phyloP scores from a whole-genome alignment of 345 rosid genomes.

The Rhodamnia argentea region DNA sequence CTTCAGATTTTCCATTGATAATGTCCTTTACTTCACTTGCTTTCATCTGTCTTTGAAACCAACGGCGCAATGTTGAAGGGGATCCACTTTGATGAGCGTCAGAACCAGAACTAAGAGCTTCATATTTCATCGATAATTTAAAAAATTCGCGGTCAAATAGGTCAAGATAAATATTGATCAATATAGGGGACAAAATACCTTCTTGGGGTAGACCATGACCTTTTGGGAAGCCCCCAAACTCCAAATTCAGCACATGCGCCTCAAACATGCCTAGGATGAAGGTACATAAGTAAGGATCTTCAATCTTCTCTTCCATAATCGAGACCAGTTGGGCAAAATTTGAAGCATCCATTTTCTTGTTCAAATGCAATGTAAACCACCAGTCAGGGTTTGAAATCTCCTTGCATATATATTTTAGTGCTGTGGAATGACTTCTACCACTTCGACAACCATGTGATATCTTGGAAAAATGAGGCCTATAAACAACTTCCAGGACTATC shows the following conservation, averaged over 20 bases:
- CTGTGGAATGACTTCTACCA: slow-evolving; percentile 60
- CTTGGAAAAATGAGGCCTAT: slow-evolving; percentile 68
- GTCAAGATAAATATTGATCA: slow-evolving; percentile 80
- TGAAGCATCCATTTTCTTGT: slow-evolving; percentile 39
- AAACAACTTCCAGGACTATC: slow-evolving; percentile 66
- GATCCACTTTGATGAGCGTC: slow-evolving; percentile 10
- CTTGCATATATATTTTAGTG: slow-evolving; percentile 61
- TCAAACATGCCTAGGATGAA: slow-evolving; percentile 61
- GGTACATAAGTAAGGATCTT: slow-evolving; percentile 36
- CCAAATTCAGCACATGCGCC: slow-evolving; percentile 57
- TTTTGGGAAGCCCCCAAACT: slow-evolving; percentile 87
- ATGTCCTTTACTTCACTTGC: slow-evolving; percentile 12
- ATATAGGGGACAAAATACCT: slow-evolving; percentile 69
- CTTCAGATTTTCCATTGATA: slow-evolving; percentile 14
- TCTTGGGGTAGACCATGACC: slow-evolving; percentile 98
- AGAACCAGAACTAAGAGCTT: slow-evolving; percentile 42
- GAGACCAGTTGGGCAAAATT: slow-evolving; percentile 45
- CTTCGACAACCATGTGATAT: slow-evolving; percentile 91
- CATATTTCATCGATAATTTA: slow-evolving; percentile 68
- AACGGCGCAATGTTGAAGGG: slow-evolving; percentile 57
- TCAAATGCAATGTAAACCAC: slow-evolving; percentile 66
- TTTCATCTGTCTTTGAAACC: slow-evolving; percentile 79
- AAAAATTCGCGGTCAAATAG: slow-evolving; percentile 57
- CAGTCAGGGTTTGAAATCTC: slow-evolving; percentile 55
- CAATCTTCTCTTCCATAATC: slow-evolving; percentile 52